Evolutionary conservation across 805 yeast species (phyloP), one percentile per base, ranked within the genome.

Genomic region (Naumovozyma dairenensis): DNA sequence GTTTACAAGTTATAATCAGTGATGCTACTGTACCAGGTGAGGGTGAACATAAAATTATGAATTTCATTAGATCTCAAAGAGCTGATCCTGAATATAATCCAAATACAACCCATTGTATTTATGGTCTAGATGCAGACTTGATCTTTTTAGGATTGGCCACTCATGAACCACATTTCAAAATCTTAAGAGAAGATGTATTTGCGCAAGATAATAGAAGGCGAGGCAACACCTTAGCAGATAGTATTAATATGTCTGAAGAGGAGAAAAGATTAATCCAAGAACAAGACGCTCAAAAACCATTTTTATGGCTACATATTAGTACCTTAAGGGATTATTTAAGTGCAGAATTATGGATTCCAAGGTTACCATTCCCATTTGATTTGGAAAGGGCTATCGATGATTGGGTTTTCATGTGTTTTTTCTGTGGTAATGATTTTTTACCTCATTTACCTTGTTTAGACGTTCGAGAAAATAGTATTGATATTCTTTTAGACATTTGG

Each of bases 21-120:
- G 99, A 89, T 55, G 94, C 96, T 20, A 78, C 94, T 0, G 97
- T 89, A 10, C 98, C 99, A 1, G 99, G 99, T 42, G 99, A 92
- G 68, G 99, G 99, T 55, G 99, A 92, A 59, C 99, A 92, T 64
- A 92, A 92, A 58, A 79, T 92, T 48, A 92, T 92, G 98, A 86
- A 81, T 49, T 92, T 87, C 55, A 81, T 92, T 37, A 74, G 99
- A 51, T 73, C 83, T 27, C 97, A 87, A 55, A 69, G 97, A 46
- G 72, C 80, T 26, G 92, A 82, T 46, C 83, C 93, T 0, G 76
- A 77, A 51, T 83, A 89, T 58, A 73, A 84, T 51, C 95, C 97
- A 34, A 89, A 92, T 55, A 87, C 96, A 1, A 69, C 77, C n/a
- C 99, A 92, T 59, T 84, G 94, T 57, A 87, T 92, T 37, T 93